Evolutionary conservation across 2,329 filamentous ascomycete species (phyloP).

Genomic region (Ascomycota sp.): DNA sequence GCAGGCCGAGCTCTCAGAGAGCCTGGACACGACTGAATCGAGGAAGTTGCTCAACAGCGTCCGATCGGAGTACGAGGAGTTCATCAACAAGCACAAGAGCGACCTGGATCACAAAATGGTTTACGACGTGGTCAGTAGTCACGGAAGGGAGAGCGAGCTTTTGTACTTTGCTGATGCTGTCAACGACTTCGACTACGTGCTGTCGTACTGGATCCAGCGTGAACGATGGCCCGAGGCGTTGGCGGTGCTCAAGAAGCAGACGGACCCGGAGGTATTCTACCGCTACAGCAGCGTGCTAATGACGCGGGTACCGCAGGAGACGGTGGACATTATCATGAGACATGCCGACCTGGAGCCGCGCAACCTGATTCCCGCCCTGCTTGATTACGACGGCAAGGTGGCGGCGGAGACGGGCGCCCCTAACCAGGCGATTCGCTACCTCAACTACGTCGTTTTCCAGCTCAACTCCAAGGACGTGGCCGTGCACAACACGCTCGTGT

Average conservation of each 20-base stretch:
- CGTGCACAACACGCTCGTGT: constrained; percentile 91
- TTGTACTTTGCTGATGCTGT: constrained; percentile 76
- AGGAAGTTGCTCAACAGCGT: constrained; percentile 50
- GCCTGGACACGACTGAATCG: constrained; percentile 48
- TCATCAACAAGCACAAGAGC: constrained; percentile 63
- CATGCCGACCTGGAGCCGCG: constrained; percentile 70
- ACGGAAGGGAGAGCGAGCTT: constrained; percentile 82
- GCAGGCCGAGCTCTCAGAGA: constrained; percentile 60
- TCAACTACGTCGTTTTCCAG: constrained; percentile 83
- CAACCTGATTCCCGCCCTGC: constrained; percentile 75
- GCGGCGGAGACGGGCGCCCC: constrained; percentile 40
- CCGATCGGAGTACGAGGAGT: constrained; percentile 68
- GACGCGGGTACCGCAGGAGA: constrained; percentile 62
- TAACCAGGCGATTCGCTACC: constrained; percentile 86
- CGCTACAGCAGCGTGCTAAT: constrained; percentile 94
- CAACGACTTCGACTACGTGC: constrained; percentile 83
- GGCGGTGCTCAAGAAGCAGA: constrained; percentile 79
- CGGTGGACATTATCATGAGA: constrained; percentile 91
- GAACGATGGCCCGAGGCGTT: constrained; percentile 82
- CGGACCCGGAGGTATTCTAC: constrained; percentile 82
- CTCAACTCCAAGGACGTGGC: constrained; percentile 63
- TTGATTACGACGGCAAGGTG: constrained; percentile 77
- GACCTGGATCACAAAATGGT: constrained; percentile 82
- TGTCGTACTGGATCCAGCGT: constrained; percentile 92
- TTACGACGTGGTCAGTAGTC: constrained; percentile 90